Base-by-base conservation (phyloP, 148 eudicot genomes). In the Talinum fruticosum region DNA sequence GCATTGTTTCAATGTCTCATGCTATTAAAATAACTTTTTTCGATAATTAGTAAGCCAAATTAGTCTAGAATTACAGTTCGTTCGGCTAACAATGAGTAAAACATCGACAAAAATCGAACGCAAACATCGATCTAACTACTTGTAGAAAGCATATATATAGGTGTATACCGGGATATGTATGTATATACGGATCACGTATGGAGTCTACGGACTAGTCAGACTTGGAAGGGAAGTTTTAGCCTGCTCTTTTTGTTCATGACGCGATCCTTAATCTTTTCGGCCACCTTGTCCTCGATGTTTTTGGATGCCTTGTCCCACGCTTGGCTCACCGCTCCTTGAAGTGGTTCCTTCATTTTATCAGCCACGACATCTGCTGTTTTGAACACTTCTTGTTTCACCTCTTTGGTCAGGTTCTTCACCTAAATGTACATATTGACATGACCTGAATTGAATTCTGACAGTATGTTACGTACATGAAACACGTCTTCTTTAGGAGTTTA, bases 211-310 rank as follows among this genome's bases (percentile, higher is more conserved):
- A 76, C 13, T 69, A 76, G 34, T 47, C 33, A 7, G 79, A 33
- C 51, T 81, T 79, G 15, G 44, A n/a, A n/a, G 33, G 0, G 54
- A 75, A 34, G 12, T 59, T 71, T 71, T 35, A 24, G 68, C 33
- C 6, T 74, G 49, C 1, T 45, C 64, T 66, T 80, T 32, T 83
- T 77, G 8, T 83, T 76, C 71, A 79, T 21, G 65, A 78, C 84
- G 45, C 38, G 74, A 14, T 78, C 88, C 37, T 68, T 75, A 24
- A 83, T 85, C 81, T 84, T 82, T 41, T 80, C 85, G 12, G 74
- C 85, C 30, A 80, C 82, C 51, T 83, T 83, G 47, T 83, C 82
- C 51, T 83, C 88, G 19, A 85, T 71, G 49, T 79, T 79, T n/a
- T 66, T 62, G 8, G 74, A 45, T 10, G 80, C 73, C 36, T 80